Evolutionary conservation across 805 yeast species (phyloP).

Genomic region (Metschnikowia amazonensis): DNA sequence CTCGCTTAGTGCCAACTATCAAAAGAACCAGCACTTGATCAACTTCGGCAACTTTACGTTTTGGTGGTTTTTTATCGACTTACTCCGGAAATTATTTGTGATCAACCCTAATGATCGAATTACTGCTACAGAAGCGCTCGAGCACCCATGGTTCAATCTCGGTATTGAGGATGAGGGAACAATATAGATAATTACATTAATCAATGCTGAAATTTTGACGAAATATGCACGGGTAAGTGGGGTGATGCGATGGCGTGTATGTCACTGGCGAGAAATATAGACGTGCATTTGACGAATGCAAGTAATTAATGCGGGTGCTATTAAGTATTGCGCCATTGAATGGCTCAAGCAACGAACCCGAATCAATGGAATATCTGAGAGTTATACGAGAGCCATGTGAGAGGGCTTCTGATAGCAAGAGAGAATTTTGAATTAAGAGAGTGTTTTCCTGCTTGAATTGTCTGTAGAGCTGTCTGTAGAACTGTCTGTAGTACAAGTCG

Average conservation of each 20-base stretch:
- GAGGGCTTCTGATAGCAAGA: too few species aligned
- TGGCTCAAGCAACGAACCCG: background rate
- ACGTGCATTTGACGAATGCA: background rate
- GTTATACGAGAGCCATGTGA: too few species aligned
- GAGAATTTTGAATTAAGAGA: too few species aligned
- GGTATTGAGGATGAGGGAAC: slow-evolving; percentile 48
- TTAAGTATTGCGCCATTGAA: background rate
- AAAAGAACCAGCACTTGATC: slow-evolving; percentile 39
- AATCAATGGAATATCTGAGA: background rate
- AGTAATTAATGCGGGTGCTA: background rate
- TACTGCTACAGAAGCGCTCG: slow-evolving; percentile 40
- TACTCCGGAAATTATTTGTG: slow-evolving; percentile 36
- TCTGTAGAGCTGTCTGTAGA: too few species aligned
- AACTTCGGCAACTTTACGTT: slow-evolving; percentile 63
- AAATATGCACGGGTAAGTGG: background rate
- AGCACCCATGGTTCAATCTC: slow-evolving; percentile 47
- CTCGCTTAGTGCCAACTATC: slow-evolving; percentile 37
- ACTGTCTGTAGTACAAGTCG: background rate
- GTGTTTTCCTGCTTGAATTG: too few species aligned
- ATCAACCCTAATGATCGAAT: slow-evolving; percentile 38
- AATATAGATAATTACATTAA: slow-evolving; percentile 3
- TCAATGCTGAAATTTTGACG: background rate
- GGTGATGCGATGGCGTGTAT: background rate
- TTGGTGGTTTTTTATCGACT: slow-evolving; percentile 71
- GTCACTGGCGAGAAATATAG: background rate